Evolutionary conservation across 2,329 filamentous ascomycete genomes (phyloP).

Genomic region (Colletotrichum sp.): DNA sequence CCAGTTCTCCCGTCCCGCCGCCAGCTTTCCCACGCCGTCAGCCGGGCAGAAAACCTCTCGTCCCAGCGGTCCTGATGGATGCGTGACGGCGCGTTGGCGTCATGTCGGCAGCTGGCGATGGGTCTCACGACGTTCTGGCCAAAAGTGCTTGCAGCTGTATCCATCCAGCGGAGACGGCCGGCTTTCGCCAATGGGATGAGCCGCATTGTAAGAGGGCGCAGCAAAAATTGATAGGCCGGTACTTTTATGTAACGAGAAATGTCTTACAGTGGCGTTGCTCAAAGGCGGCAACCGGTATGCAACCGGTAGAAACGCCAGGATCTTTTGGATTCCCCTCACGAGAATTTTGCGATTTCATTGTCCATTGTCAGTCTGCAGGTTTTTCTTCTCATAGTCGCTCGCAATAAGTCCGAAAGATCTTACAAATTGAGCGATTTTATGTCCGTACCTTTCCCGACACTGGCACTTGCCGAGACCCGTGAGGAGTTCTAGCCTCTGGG

Average conservation of each 20-base stretch:
- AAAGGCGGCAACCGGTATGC: not conserved
- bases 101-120: constrained; percentile 5
- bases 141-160: constrained; percentile 6
- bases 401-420: not conserved
- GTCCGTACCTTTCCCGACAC: not conserved
- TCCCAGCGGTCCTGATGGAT: not conserved
- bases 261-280: not conserved
- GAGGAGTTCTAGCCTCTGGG: not conserved
- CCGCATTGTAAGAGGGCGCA: not conserved
- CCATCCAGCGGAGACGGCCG: not conserved
- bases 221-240: not conserved
- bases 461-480: not conserved
- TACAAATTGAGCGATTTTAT: constrained; percentile 6
- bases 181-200: not conserved
- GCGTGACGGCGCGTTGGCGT: constrained; percentile 14
- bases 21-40: not conserved
- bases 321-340: not conserved
- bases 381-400: not conserved
- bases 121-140: constrained; percentile 5
- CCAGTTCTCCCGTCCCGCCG: not conserved
- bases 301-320: not conserved
- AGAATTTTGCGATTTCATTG: not conserved
- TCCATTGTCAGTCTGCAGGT: not conserved
- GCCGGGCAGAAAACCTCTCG: not conserved
- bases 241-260: not conserved